Evolutionary conservation across 1,284 basidiomycete genomes (phyloP), one percentile per base, ranked within the genome.

Genomic region (Malassezia equina): DNA sequence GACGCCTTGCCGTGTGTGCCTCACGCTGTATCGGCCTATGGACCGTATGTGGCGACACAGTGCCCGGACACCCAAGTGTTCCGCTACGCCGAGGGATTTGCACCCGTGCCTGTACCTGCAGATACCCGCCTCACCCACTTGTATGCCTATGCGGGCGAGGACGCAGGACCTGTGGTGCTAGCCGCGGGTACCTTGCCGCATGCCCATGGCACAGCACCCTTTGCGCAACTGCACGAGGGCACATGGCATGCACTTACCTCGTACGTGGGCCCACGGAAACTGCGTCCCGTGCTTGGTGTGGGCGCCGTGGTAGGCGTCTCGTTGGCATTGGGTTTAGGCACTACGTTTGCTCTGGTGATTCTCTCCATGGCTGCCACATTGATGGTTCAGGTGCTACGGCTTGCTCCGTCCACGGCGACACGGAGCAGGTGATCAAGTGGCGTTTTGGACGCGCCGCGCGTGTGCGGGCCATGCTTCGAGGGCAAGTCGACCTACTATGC

Each of bases 401-500:
- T 21, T 21, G 19, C 19, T 39, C 7, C 9, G 36, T 19, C 17
- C 17, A 2, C 33, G 7, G 15, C 19, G 1, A 4, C 3, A 8
- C 36, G 7, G 36, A 39, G 36, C 32, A 3, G 15, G 7, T 39
- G 11, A 39, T 39, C 36, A 39, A 7, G 36, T 39, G 19, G 36
- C n/a, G 11, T 39, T 39, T 19, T 39, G 32, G 17, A 48, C 23
- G 7, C 46, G 46, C 33, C 21, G 23, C 3, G 21, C 31, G 23
- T 48, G 46, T 7, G 46, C 25, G 3, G 46, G n/a, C 46, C 46
- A 48, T 34, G 46, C 46, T 9, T 31, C 17, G 13, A 48, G 23
- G 8, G 33, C 46, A 7, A 48, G 27, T 28, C 23, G 32, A 27
- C 46, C 46, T 5, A 48, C 29, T 33, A 36, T 15, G 32, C 46